Evolutionary conservation across 805 yeast genomes (phyloP), one percentile per base, ranked within the genome.

Genomic region (Yarrowia divulgata): DNA sequence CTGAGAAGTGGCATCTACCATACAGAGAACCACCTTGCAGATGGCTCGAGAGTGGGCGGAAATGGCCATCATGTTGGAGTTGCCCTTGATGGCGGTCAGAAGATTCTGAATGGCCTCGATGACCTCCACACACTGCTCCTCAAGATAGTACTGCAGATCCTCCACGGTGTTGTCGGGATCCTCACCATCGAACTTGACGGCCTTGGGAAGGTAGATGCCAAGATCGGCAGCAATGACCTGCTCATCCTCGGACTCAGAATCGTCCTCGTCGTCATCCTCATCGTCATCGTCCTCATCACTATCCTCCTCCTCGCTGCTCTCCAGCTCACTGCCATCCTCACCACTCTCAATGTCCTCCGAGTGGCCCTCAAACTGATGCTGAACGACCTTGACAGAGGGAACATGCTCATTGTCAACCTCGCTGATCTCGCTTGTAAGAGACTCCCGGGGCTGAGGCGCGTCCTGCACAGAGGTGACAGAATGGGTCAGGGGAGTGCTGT

Each of bases 51-150:
- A 89, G 58, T 90, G 90, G 0, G 81, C 83, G 71, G 93, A 84
- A 73, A 94, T 82, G 69, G 86, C 89, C 2, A 91, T 93, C 72
- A 88, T 87, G 0, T 91, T 89, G 1, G 91, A 88, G 74, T 89
- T 88, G 19, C 73, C 76, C 69, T 75, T 73, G 69, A 79, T 78
- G n/a, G 80, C 80, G n/a, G 77, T 73, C 70, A 94, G 82, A 71
- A 94, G 83, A 19, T 90, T 85, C 76, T 93, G 97, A 73, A 93
- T 93, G 0, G 97, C 91, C 14, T 93, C 86, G 60, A 94, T 93
- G 1, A 94, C 97, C 74, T 90, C 90, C 18, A 91, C 93, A 0
- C 98, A 93, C 79, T 93, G 97, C 78, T 92, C 97, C 77, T 94
- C 98, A 74, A 94, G 83, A 77, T 93, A 94, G 37, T 88, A 82